Evolutionary conservation across 2,329 filamentous ascomycete species (phyloP).

Genomic region (Myotisia sp.): DNA sequence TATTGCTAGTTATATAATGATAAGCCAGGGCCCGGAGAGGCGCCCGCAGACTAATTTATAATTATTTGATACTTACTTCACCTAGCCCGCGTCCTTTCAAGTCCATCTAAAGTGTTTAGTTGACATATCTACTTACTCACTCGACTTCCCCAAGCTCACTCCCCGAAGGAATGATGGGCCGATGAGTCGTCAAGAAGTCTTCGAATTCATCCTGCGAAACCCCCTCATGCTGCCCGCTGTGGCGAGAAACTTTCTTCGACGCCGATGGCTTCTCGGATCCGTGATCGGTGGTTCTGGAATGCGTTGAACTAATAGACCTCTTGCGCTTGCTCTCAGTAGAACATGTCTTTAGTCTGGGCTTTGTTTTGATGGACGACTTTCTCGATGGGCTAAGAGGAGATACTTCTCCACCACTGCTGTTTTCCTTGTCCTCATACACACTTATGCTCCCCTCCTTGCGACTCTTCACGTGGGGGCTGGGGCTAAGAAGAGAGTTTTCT

Average conservation of each 20-base stretch:
- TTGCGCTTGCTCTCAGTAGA: constrained; percentile 17
- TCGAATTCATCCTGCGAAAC: constrained; percentile 2
- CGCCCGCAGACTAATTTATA: too few species aligned
- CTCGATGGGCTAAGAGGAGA: constrained; percentile 5
- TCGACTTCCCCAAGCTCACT: constrained; percentile 1
- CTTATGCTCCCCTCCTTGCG: constrained; percentile 19
- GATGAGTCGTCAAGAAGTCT: constrained; percentile 1
- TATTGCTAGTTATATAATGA: too few species aligned
- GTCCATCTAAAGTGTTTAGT: too few species aligned
- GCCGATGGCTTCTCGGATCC: constrained; percentile 10
- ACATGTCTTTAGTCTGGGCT: constrained; percentile 5
- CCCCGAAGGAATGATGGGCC: neutral
- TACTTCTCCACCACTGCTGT: constrained; percentile 5
- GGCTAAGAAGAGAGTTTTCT: constrained; percentile 19
- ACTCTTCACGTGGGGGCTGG: constrained; percentile 20
- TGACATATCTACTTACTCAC: too few species aligned
- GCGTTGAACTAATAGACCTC: constrained; percentile 11
- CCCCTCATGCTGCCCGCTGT: constrained; percentile 7
- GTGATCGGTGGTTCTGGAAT: neutral
- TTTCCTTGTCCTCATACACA: constrained; percentile 5
- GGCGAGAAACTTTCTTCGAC: constrained; percentile 14
- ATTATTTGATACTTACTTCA: too few species aligned
- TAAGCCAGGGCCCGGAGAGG: too few species aligned
- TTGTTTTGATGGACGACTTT: constrained; percentile 11
- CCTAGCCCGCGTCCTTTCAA: too few species aligned